Evolutionary conservation across 164 flowering plant genomes (phyloP), one percentile per base, ranked within the genome.

Genomic region (Brasenia schreberi): DNA sequence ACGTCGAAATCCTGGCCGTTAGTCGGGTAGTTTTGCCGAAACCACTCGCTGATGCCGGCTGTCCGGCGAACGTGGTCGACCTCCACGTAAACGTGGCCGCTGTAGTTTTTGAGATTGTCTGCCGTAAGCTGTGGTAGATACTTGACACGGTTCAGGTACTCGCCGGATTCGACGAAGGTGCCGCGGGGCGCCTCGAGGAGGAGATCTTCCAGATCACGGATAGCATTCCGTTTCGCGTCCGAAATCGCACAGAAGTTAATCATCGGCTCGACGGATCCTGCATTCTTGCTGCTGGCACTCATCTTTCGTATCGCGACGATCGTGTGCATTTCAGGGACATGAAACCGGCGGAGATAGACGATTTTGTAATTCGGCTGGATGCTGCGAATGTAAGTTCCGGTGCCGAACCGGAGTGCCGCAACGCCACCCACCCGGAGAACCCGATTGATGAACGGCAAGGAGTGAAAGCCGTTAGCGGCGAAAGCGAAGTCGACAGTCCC

Each of bases 141-240:
- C 66, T 72, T 86, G 64, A 84, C 83, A 42, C 75, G 62, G 72
- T 82, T 81, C 39, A 76, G 63, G 69, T 77, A 79, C 2, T 58
- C 44, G n/a, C 71, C 70, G 5, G 84, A 80, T 19, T 76, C 79
- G 14, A 67, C 62, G 6, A 81, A 76, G 16, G 84, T 65, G 1
- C 69, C 67, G 43, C 88, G 66, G 7, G 92, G 98, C 5, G 98
- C 95, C 62, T 92, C 98, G 0, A 92, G 83, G 9, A 84, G 83
- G 5, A 79, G 91, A 17, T 83, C 96, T 67, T 90, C 98, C 0
- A 92, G 83, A 0, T 79, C 77, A 33, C 71, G 64, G 71, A 90
- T 68, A 3, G 89, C 93, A 0, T 75, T 85, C 67, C 75, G 84
- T 75, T 76, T 85, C 56, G 10, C 9, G 63, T 61, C 63, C 63